Percentiles rank a stretch among this genome's conserved stretches.
phyloP scores from a whole-genome alignment of 805 yeast species.

The Spathaspora passalidarum region DNA sequence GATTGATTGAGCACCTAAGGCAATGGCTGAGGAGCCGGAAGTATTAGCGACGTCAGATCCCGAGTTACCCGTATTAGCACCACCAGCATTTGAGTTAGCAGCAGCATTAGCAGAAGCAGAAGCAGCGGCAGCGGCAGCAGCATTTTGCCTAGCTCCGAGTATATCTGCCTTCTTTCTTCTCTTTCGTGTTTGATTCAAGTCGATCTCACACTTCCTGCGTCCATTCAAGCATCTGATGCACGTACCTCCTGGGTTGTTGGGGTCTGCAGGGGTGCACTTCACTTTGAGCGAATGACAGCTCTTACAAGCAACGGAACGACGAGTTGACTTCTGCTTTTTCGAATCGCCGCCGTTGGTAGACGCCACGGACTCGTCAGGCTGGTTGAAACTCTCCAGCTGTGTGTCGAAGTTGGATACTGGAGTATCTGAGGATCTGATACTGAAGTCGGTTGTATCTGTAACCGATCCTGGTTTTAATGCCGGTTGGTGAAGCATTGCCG shows the following conservation, averaged over 20 bases:
- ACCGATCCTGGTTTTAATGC: constrained; percentile 1
- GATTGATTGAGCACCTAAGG: neutral
- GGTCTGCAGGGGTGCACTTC: constrained; percentile 72
- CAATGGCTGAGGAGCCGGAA: neutral
- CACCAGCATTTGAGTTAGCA: constrained; percentile 20
- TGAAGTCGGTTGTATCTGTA: neutral
- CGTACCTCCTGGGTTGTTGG: constrained; percentile 55
- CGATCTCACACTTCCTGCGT: constrained; percentile 63
- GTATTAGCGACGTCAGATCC: neutral
- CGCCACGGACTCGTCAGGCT: neutral
- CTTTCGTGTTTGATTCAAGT: constrained; percentile 57
- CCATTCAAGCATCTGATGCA: constrained; percentile 74
- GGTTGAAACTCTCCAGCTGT: neutral
- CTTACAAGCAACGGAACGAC: constrained; percentile 60
- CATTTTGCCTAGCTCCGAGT: constrained; percentile 17
- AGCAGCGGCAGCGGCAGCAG: constrained; percentile 26
- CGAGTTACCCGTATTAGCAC: constrained; percentile 19
- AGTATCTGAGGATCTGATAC: neutral
- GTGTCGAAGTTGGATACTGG: neutral
- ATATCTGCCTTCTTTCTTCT: constrained; percentile 33
- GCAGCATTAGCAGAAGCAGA: constrained; percentile 16
- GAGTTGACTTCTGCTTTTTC: constrained; percentile 2
- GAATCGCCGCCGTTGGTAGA: neutral
- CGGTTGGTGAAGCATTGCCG: constrained; percentile 1
- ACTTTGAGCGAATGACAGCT: constrained; percentile 84